phyloP scores from a whole-genome alignment of 768 basidiomycete genomes.

The Xanthoconium purpureum region DNA sequence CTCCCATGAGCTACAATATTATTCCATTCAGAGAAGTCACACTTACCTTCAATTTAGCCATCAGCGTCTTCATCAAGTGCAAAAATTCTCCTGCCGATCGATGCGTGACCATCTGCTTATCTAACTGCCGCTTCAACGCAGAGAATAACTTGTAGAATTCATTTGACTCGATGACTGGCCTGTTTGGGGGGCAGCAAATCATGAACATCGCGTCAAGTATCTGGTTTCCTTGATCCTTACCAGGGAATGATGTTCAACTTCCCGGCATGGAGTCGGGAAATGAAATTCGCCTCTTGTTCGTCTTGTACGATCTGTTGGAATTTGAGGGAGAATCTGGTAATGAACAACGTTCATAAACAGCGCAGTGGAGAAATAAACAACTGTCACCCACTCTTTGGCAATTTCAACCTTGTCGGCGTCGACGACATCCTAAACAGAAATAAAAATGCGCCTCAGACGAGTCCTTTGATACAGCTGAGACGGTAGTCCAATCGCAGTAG shows the following conservation, averaged over 20 bases:
- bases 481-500: no score
- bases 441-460: not conserved
- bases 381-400: constrained; percentile 46
- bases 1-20: no score
- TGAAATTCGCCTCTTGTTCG: constrained; percentile 61
- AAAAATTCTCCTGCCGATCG: constrained; percentile 52
- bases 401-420: constrained; percentile 61
- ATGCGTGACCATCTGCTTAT: constrained; percentile 49
- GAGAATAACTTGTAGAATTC: constrained; percentile 57
- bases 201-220: not conserved
- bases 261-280: constrained; percentile 56
- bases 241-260: constrained; percentile 58
- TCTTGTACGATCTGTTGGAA: constrained; percentile 59
- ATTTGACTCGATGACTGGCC: constrained; percentile 58
- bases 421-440: constrained; percentile 50
- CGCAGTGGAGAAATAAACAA: not conserved
- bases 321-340: constrained; percentile 49
- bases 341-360: not conserved
- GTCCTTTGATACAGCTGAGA: not conserved
- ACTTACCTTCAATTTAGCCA: constrained; percentile 63
- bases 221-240: constrained; percentile 17
- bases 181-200: not conserved
- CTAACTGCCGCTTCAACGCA: constrained; percentile 43
- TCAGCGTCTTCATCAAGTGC: constrained; percentile 55
- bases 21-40: not conserved